A percentile compares a stretch with the other conserved stretches of the same genome.
phyloP scores from a whole-genome alignment of 768 basidiomycete genomes.

The Boletus pseudopeckii region DNA sequence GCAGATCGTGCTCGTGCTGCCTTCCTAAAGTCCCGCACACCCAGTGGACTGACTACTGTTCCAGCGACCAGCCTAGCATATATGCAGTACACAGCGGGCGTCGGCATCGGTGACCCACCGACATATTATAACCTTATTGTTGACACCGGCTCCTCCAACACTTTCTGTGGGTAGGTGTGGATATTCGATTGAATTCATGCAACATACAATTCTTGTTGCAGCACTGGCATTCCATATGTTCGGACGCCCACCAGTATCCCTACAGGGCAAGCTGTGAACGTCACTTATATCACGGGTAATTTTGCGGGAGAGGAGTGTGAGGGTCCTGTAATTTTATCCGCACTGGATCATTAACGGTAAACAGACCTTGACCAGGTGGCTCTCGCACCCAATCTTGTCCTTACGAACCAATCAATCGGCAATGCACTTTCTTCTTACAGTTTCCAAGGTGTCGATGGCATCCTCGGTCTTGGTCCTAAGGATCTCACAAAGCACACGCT shows the following conservation, averaged over 20 bases:
- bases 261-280: slow-evolving; percentile 20
- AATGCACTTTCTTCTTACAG: slow-evolving; percentile 9
- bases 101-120: slow-evolving; percentile 27
- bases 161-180: slow-evolving; percentile 22
- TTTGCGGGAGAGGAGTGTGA: slow-evolving; percentile 37
- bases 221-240: slow-evolving; percentile 20
- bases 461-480: slow-evolving; percentile 26
- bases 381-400: slow-evolving; percentile 21
- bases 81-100: slow-evolving; percentile 19
- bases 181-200: neutral
- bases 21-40: neutral
- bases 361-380: slow-evolving; percentile 27
- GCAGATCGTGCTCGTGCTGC: slow-evolving; percentile 18
- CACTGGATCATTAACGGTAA: neutral
- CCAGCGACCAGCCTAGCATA: too few species aligned
- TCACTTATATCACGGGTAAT: slow-evolving; percentile 6
- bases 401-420: slow-evolving; percentile 31
- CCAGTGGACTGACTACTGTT: slow-evolving; percentile 5
- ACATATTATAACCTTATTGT: slow-evolving; percentile 29
- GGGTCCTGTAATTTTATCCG: neutral
- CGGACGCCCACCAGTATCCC: slow-evolving; percentile 22
- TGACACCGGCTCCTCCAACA: slow-evolving; percentile 35
- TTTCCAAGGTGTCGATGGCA: slow-evolving; percentile 26
- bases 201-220: neutral
- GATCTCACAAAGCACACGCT: slow-evolving; percentile 18